Evolutionary conservation across 805 yeast genomes (phyloP).

Genomic region (Hanseniaspora nectarophila): DNA sequence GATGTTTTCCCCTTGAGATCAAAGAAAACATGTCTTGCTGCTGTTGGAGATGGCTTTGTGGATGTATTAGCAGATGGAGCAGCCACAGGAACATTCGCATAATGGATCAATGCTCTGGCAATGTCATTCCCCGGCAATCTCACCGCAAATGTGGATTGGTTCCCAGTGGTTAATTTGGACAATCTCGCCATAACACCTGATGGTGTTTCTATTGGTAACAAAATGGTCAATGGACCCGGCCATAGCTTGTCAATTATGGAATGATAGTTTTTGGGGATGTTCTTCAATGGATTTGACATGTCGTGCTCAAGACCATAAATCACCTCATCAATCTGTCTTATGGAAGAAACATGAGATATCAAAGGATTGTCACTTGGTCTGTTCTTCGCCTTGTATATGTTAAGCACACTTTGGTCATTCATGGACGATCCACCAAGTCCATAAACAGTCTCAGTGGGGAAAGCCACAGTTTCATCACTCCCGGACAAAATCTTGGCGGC

Average conservation of each 20-base stretch:
- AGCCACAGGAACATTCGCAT: slow-evolving; percentile 81
- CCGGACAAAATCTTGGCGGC: slow-evolving; percentile 49
- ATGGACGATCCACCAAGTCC: slow-evolving; percentile 87
- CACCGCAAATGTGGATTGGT: slow-evolving; percentile 83
- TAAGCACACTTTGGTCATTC: slow-evolving; percentile 55
- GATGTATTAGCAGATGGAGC: slow-evolving; percentile 98
- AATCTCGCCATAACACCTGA: slow-evolving; percentile 30
- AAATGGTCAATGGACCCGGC: slow-evolving; percentile 93
- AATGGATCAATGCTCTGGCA: slow-evolving; percentile 77
- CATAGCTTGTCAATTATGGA: slow-evolving; percentile 59
- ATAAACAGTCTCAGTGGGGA: slow-evolving; percentile 95
- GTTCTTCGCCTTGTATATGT: slow-evolving; percentile 78
- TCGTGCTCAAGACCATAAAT: slow-evolving; percentile 32
- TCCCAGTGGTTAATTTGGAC: slow-evolving; percentile 70
- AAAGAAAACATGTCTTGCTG: slow-evolving; percentile 70
- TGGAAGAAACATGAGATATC: slow-evolving; percentile 76
- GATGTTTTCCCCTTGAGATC: slow-evolving; percentile 77
- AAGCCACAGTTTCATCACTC: slow-evolving; percentile 60
- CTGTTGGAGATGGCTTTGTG: slow-evolving; percentile 86
- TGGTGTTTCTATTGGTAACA: slow-evolving; percentile 48
- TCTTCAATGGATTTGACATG: slow-evolving; percentile 23
- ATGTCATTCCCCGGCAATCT: slow-evolving; percentile 78
- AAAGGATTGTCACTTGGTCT: slow-evolving; percentile 93
- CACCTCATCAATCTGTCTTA: slow-evolving; percentile 53
- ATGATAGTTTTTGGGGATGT: slow-evolving; percentile 57